Percentiles rank a stretch among this genome's conserved stretches.
These are phyloP conservation scores for Begonia fuchsioides DNA, from an alignment of 306 rosid species.

Conservation along the genomic window DNA sequence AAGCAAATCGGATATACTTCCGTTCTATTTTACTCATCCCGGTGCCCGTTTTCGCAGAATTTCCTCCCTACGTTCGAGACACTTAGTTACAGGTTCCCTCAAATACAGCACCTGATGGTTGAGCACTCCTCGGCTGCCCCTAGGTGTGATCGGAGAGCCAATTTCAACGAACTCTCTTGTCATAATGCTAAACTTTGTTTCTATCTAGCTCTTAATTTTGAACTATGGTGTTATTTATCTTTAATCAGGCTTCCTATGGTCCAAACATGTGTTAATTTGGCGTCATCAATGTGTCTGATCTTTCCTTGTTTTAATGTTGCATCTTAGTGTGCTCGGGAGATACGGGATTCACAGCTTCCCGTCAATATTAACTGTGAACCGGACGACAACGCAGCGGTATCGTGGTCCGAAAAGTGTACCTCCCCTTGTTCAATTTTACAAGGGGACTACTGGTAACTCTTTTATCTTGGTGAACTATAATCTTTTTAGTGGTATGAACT, in stretches of 20 bases:
- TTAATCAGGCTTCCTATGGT: too few species aligned
- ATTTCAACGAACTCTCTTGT: not conserved
- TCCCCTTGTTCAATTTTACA: conserved; percentile 41
- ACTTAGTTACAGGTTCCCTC: conserved; percentile 59
- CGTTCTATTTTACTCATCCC: conserved; percentile 53
- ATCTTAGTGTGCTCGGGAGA: conserved; percentile 48
- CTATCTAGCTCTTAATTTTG: too few species aligned
- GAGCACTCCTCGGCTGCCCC: conserved; percentile 67
- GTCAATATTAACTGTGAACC: conserved; percentile 48
- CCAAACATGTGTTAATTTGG: not conserved
- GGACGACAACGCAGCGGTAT: conserved; percentile 43
- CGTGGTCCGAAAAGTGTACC: conserved; percentile 31
- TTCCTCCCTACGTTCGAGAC: conserved; percentile 35
- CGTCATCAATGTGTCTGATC: conserved; percentile 4
- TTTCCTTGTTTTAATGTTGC: conserved; percentile 2
- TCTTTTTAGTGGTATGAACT: too few species aligned
- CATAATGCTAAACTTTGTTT: too few species aligned
- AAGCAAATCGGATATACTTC: conserved; percentile 27
- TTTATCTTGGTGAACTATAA: not conserved
- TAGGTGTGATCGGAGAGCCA: conserved; percentile 25
- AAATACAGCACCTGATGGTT: conserved; percentile 43
- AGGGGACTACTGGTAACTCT: conserved; percentile 44
- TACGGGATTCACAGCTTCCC: conserved; percentile 68
- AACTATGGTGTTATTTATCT: too few species aligned
- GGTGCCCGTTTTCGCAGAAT: conserved; percentile 56